These are phyloP conservation scores for Penicillium pulvis DNA, from an alignment of 495 filamentous ascomycete species.

Conservation along the genomic window DNA sequence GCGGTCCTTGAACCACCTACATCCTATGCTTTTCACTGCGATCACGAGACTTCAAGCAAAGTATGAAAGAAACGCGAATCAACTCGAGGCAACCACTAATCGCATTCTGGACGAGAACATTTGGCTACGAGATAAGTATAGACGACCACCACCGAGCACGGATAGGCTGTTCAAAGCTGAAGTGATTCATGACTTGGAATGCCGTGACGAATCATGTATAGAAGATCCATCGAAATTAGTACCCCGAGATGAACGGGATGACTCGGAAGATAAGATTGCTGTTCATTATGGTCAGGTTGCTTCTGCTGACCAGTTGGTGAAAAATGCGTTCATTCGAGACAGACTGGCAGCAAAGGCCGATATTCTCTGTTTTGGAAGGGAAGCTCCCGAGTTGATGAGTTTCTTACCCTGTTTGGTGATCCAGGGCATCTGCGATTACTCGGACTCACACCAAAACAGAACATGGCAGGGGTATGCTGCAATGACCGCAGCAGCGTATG, in stretches of 20 bases:
- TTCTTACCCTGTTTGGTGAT: conserved; percentile 39
- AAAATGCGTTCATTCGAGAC: conserved; percentile 29
- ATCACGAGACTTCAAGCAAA: conserved; percentile 16
- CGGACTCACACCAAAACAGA: conserved; percentile 7
- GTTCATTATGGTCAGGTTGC: conserved; percentile 35
- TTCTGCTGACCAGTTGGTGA: conserved; percentile 30
- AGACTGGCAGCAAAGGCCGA: conserved; percentile 30
- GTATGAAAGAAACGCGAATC: conserved; percentile 20
- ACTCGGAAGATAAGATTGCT: conserved; percentile 26
- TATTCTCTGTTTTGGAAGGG: conserved; percentile 44
- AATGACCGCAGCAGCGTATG: conserved; percentile 5
- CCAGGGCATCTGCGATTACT: conserved; percentile 22
- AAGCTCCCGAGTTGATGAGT: conserved; percentile 44
- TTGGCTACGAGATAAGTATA: conserved; percentile 16
- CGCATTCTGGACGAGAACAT: conserved; percentile 13
- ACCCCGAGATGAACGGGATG: conserved; percentile 22
- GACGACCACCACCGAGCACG: conserved; percentile 26
- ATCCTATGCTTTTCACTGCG: conserved; percentile 20
- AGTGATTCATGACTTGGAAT: conserved; percentile 26
- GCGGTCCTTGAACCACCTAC: conserved; percentile 38
- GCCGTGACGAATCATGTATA: conserved; percentile 26
- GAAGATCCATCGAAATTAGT: conserved; percentile 26
- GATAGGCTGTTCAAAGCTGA: conserved; percentile 38
- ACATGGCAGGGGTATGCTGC: conserved; percentile 2
- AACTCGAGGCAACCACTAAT: conserved; percentile 25